These are phyloP conservation scores for Fomitiporia mediterranea DNA, from an alignment of 1,284 basidiomycete species.

Conservation along the genomic window DNA sequence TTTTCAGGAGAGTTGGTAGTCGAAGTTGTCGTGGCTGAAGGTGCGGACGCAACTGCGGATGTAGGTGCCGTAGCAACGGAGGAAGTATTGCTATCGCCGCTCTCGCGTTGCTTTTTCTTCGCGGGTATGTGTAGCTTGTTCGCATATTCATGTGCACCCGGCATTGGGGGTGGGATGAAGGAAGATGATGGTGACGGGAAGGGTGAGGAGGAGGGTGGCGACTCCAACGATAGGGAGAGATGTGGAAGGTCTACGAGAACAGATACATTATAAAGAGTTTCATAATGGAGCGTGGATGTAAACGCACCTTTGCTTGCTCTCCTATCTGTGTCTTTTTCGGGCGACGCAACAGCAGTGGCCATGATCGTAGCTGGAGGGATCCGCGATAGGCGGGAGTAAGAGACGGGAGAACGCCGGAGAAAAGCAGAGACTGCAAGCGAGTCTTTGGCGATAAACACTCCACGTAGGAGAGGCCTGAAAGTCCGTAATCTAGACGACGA, in stretches of 20 bases:
- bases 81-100: background rate
- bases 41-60: background rate
- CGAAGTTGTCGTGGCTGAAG: background rate
- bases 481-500: no score
- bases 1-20: background rate
- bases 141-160: constrained; percentile 14
- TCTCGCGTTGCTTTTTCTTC: constrained; percentile 17
- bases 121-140: constrained; percentile 9
- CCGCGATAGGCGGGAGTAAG: no score
- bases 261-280: background rate
- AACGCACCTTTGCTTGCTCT: constrained; percentile 15
- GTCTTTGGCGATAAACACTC: no score
- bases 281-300: background rate
- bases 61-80: constrained; percentile 3
- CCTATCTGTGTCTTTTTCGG: constrained; percentile 14
- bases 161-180: constrained; percentile 35
- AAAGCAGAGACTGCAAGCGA: no score
- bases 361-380: no score
- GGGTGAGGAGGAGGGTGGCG: constrained; percentile 49
- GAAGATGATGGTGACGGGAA: constrained; percentile 57
- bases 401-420: no score
- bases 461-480: no score
- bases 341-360: constrained; percentile 14
- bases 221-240: constrained; percentile 42
- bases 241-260: constrained; percentile 10